These are phyloP conservation scores for Xerocomellus amylosporus DNA, from an alignment of 768 basidiomycete species.

Conservation along the genomic window DNA sequence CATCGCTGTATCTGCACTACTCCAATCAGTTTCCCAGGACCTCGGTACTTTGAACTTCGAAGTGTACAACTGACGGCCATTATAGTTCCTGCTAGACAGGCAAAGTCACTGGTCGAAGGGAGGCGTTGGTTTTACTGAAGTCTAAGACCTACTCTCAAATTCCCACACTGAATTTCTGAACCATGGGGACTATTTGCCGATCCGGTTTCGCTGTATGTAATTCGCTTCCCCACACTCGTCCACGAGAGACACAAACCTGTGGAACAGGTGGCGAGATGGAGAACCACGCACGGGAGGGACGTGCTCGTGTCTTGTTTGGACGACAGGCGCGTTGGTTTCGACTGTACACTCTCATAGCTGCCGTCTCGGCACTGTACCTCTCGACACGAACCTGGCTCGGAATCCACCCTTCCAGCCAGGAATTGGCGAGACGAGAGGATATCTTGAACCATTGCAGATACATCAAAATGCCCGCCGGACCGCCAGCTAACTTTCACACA, in stretches of 20 bases:
- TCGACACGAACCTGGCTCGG: not conserved
- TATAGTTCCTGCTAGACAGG: no score
- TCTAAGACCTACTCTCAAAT: no score
- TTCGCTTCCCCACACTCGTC: not conserved
- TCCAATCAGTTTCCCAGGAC: not conserved
- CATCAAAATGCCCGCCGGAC: conserved; percentile 40
- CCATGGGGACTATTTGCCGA: no score
- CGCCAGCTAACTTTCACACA: conserved; percentile 43
- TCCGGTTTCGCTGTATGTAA: not conserved
- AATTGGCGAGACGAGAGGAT: conserved; percentile 15
- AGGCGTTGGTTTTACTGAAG: no score
- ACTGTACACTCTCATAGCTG: conserved; percentile 6
- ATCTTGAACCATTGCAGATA: conserved; percentile 45
- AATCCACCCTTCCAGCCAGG: conserved; percentile 1
- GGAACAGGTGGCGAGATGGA: not conserved
- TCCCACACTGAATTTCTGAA: no score
- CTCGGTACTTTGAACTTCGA: not conserved
- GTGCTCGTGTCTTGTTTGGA: not conserved
- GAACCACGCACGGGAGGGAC: not conserved
- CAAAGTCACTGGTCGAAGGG: no score
- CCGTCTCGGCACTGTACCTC: conserved; percentile 5
- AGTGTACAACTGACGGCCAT: not conserved
- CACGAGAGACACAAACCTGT: not conserved
- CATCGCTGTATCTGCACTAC: no score
- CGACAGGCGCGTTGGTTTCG: conserved; percentile 1